Percentiles rank a stretch among this genome's conserved stretches.
Evolutionary conservation across 2,329 filamentous ascomycete species (phyloP).

Genomic region (Phoma herbarum): DNA sequence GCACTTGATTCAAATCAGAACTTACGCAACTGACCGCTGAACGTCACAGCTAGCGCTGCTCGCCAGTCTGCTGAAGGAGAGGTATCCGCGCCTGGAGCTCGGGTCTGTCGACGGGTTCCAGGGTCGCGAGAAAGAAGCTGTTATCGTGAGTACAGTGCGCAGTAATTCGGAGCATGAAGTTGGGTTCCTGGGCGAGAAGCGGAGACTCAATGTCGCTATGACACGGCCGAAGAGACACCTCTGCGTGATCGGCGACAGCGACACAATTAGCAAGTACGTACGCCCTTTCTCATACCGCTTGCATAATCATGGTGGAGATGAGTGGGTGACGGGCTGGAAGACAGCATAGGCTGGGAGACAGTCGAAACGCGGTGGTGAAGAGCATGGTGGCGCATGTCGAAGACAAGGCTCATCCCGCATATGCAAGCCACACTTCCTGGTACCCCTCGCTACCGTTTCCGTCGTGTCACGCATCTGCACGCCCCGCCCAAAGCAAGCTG

Average conservation of each 20-base stretch:
- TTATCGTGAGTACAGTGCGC: slow-evolving; percentile 91
- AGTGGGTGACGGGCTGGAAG: slow-evolving; percentile 17
- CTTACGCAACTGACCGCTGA: slow-evolving; percentile 23
- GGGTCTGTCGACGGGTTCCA: slow-evolving; percentile 98
- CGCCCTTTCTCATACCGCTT: not conserved
- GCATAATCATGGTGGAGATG: not conserved
- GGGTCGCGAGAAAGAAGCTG: slow-evolving; percentile 94
- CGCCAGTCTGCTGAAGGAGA: slow-evolving; percentile 77
- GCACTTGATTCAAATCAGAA: not conserved
- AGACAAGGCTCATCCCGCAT: slow-evolving; percentile 11
- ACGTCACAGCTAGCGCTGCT: slow-evolving; percentile 73
- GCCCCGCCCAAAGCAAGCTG: slow-evolving; percentile 8
- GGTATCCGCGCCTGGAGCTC: slow-evolving; percentile 86
- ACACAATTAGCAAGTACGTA: slow-evolving; percentile 86
- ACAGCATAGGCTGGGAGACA: slow-evolving; percentile 1
- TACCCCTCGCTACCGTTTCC: slow-evolving; percentile 12
- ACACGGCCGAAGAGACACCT: slow-evolving; percentile 91
- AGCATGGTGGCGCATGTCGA: slow-evolving; percentile 10
- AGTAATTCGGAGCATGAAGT: slow-evolving; percentile 89
- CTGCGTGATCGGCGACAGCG: slow-evolving; percentile 90
- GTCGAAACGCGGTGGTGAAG: slow-evolving; percentile 14
- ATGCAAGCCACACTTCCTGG: slow-evolving; percentile 15
- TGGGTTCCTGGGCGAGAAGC: slow-evolving; percentile 91
- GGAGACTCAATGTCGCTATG: slow-evolving; percentile 95
- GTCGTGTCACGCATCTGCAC: slow-evolving; percentile 19